Evolutionary conservation across 2,329 filamentous ascomycete genomes (phyloP), one percentile per base, ranked within the genome.

Genomic region (Calonectria pseudoturangicola): DNA sequence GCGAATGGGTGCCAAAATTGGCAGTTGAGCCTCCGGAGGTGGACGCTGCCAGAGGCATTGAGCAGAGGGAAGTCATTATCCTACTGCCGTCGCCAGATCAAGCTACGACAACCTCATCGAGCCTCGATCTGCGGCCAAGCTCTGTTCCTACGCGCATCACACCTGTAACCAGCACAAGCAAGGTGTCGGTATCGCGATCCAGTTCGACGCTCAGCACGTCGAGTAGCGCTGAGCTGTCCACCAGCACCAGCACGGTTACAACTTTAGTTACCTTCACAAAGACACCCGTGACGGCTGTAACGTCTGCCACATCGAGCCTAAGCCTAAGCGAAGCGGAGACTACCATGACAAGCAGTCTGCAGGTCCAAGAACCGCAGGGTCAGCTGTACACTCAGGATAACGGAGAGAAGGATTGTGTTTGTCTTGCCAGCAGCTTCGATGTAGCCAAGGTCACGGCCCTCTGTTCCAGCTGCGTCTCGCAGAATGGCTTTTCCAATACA

Each of bases 351-450:
- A 51, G 45, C 27, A 51, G 36, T 33, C 33, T 60, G 39, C 33
- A 72, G 71, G 60, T 64, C 68, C 63, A 62, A 62, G 27, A 74
- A 13, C 78, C 74, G 65, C 71, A 71, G 9, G 74, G 73, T 1
- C 72, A 77, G 43, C 18, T 74, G n/a, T 71, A 75, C 25, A 68
- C 75, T 4, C 56, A 76, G 4, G 75, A 72, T 66, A 77, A 77
- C 18, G 79, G 79, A 1, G 85, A 86, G 69, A 76, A 79, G 65
- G 73, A 80, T 16, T 86, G 85, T 65, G 82, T 85, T 4, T 86
- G 85, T 64, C 64, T 73, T 9, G 86, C 86, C 65, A 75, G 78
- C 66, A 86, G 85, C 74, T 86, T 86, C 65, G 79, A 86, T 56
- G 85, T 86, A 15, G 78, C 81, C 41, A 73, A 77, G 45, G 74